Conservation (phyloP, 2,329 filamentous ascomycete genomes). For the Penicillium sp. region DNA sequence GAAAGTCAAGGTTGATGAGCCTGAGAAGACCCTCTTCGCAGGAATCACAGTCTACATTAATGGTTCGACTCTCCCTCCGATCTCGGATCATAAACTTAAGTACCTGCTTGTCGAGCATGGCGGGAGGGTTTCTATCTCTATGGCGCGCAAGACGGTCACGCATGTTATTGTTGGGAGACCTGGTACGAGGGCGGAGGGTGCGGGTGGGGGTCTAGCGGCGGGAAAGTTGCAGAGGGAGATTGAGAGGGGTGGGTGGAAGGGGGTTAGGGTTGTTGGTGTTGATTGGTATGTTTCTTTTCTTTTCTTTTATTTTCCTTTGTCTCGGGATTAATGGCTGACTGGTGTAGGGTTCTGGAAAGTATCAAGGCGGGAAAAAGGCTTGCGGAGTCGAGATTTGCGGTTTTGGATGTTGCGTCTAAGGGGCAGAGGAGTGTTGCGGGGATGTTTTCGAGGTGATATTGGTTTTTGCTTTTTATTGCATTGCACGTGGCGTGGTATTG, state of each 20-base stretch:
- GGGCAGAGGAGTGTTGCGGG: slow-evolving; percentile 62
- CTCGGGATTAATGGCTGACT: slow-evolving; percentile 18
- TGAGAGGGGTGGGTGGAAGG: slow-evolving; percentile 58
- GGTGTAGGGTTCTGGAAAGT: slow-evolving; percentile 69
- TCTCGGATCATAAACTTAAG: slow-evolving; percentile 85
- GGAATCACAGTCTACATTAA: slow-evolving; percentile 78
- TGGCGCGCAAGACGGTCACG: slow-evolving; percentile 70
- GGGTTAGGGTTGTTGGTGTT: slow-evolving; percentile 71
- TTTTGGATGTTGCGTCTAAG: slow-evolving; percentile 56
- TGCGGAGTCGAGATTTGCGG: slow-evolving; percentile 66
- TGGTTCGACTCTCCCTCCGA: slow-evolving; percentile 71
- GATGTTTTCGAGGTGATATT: slow-evolving; percentile 36
- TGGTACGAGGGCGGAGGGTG: slow-evolving; percentile 46
- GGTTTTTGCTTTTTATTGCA: neutral
- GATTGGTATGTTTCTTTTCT: slow-evolving; percentile 60
- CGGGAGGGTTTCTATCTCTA: slow-evolving; percentile 62
- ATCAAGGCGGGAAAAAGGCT: slow-evolving; percentile 69
- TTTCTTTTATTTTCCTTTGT: neutral
- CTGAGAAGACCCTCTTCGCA: slow-evolving; percentile 54
- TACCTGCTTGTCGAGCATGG: slow-evolving; percentile 70
- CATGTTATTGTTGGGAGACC: slow-evolving; percentile 75
- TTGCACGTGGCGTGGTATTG: neutral
- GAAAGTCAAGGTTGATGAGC: slow-evolving; percentile 8
- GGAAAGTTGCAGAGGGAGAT: slow-evolving; percentile 81
- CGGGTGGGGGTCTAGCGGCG: slow-evolving; percentile 69